Evolutionary conservation across 1,284 basidiomycete genomes (phyloP), one percentile per base, ranked within the genome.

Genomic region (Marasmius fiardii): DNA sequence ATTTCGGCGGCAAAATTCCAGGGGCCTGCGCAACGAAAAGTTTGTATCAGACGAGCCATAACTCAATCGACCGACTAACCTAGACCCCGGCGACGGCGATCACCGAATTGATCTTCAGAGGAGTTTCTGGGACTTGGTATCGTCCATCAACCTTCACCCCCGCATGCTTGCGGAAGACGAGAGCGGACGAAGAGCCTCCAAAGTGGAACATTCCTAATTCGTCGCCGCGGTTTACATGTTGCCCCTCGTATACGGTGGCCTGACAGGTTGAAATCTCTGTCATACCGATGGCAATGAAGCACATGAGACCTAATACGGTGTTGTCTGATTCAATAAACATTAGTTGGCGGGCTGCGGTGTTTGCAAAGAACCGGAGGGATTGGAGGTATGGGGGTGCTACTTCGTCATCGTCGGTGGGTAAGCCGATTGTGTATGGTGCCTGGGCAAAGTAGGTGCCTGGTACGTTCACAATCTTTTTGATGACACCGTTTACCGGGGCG

Each of bases 201-300:
- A 74, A 74, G 56, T 73, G 72, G 66, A 74, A 73, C 70, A 71
- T 71, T 20, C 51, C 51, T 23, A 52, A 26, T 21, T 52, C 35
- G 5, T 52, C 51, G 37, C 51, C 51, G 5, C 37, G 51, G 8
- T 52, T 52, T 16, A 74, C 63, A 26, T 65, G 55, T 2, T 63
- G 45, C 10, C 58, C 59, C n/a, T 45, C 55, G 35, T 60, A 52
- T 7, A 65, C 64, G 5, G 54, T 60, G 4, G 54, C 51, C 41
- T 74, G 68, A 54, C 73, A 74, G 16, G 73, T 73, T n/a, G 73
- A 74, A 1, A 75, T 71, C 59, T 77, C 74, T 3, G 69, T 68
- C 74, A 76, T 76, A 0, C 75, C 74, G 20, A 76, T 69, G 10
- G 65, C 71, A 33, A 75, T 64, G 59, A 75, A 72, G 10, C 64